phyloP scores from a whole-genome alignment of 208 protist species.

The Angomonas ambiguus region DNA sequence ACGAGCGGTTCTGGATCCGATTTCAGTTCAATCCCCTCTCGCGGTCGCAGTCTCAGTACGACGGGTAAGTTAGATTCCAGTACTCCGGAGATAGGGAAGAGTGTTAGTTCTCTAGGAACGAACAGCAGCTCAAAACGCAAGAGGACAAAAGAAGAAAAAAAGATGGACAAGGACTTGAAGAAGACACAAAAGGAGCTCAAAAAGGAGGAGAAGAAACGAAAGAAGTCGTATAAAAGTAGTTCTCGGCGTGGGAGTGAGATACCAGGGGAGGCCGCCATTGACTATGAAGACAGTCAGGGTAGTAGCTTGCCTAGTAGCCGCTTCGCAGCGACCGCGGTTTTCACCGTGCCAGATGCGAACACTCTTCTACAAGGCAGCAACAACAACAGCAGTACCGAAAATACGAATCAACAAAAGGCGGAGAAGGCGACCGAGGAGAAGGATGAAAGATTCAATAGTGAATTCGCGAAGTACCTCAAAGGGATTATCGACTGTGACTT shows the following conservation, averaged over 20 bases:
- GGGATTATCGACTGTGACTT: not conserved
- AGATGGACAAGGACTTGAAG: not conserved
- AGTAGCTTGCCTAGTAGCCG: not conserved
- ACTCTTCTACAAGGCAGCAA: not conserved
- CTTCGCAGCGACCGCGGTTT: not conserved
- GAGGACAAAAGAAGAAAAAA: not conserved
- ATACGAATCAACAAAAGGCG: no score
- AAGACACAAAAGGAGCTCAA: not conserved
- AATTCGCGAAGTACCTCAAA: not conserved
- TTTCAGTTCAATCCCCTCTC: not conserved
- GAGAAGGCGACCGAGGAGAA: no score
- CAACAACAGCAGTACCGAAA: not conserved
- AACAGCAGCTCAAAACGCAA: no score
- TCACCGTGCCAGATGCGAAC: not conserved
- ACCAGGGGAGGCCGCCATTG: not conserved
- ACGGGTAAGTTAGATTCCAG: no score
- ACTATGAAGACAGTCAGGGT: not conserved
- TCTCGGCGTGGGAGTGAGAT: not conserved
- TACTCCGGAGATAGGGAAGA: no score
- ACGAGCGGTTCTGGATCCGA: not conserved
- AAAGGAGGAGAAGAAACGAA: conserved; percentile 2
- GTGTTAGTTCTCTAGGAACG: no score
- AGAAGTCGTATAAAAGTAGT: not conserved
- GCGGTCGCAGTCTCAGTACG: no score
- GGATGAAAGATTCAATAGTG: not conserved